A percentile compares a stretch with the other conserved stretches of the same genome.
phyloP scores from a whole-genome alignment of 805 yeast species.

The Yamadazyma insecticola region DNA sequence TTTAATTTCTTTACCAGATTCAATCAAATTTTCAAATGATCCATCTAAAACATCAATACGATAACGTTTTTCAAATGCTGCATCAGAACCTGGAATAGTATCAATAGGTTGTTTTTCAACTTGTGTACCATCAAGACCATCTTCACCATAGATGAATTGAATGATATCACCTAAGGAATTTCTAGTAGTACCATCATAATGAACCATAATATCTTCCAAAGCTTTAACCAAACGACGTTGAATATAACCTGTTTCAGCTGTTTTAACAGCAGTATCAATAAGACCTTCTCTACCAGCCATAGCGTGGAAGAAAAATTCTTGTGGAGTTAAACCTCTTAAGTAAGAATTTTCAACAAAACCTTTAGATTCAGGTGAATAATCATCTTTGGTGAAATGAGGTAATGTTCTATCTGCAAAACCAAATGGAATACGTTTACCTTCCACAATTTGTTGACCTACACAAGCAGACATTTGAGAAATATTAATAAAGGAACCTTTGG shows the following conservation, averaged over 20 bases:
- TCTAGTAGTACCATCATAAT: constrained; percentile 97
- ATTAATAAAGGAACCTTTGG: constrained; percentile 97
- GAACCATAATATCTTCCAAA: constrained; percentile 94
- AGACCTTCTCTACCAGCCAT: constrained; percentile 99
- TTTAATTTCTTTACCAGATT: constrained; percentile 83
- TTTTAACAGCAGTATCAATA: constrained; percentile 98
- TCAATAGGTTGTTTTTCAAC: constrained; percentile 96
- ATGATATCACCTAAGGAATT: constrained; percentile 95
- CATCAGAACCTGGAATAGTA: constrained; percentile 90
- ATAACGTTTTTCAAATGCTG: constrained; percentile 75
- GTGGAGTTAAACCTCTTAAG: constrained; percentile 95
- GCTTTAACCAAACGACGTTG: constrained; percentile 98
- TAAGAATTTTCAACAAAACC: constrained; percentile 98
- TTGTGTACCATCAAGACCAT: constrained; percentile 97
- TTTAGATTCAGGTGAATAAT: constrained; percentile 96
- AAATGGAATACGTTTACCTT: constrained; percentile 98
- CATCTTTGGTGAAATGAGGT: constrained; percentile 98
- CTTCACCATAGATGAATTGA: constrained; percentile 97
- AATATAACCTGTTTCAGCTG: constrained; percentile 98
- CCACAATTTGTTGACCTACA: constrained; percentile 99
- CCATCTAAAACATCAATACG: constrained; percentile 81
- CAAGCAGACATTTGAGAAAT: constrained; percentile 99
- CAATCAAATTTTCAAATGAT: constrained; percentile 58
- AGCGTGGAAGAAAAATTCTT: constrained; percentile 98
- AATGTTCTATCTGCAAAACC: constrained; percentile 95